A percentile compares a stretch with the other conserved stretches of the same genome.
Conservation (phyloP, 2,329 filamentous ascomycete genomes). For the Parafenestella ontariensis region DNA sequence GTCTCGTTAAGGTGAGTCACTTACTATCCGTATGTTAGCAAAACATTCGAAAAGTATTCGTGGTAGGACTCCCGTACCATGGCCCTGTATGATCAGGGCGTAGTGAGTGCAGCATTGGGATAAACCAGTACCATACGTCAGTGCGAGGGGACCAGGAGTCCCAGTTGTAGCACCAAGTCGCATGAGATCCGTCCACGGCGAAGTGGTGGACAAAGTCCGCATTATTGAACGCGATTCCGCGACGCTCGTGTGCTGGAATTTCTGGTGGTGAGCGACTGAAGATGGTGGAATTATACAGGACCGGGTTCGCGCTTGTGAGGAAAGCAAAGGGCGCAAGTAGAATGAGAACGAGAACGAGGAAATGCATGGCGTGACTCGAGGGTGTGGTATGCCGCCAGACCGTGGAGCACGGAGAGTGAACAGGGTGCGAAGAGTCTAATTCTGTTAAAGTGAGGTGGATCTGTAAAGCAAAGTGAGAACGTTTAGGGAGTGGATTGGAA, state of each 20-base stretch:
- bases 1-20: no score
- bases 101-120: slow-evolving; percentile 59
- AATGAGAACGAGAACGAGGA: neutral
- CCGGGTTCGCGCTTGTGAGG: neutral
- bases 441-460: neutral
- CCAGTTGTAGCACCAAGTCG: slow-evolving; percentile 75
- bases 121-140: slow-evolving; percentile 58
- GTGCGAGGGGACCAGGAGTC: slow-evolving; percentile 51
- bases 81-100: slow-evolving; percentile 13
- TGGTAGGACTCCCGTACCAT: no score
- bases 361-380: neutral
- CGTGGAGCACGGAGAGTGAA: neutral
- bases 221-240: slow-evolving; percentile 72
- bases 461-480: no score
- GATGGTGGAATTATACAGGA: neutral
- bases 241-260: slow-evolving; percentile 48
- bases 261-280: slow-evolving; percentile 38
- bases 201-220: slow-evolving; percentile 60
- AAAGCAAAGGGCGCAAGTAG: neutral
- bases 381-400: neutral
- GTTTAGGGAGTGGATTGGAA: neutral
- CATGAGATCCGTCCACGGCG: slow-evolving; percentile 46
- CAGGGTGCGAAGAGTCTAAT: no score
- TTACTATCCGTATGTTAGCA: no score
- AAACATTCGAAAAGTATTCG: no score